Evolutionary conservation across 83 land plant genomes (phyloP).

Genomic region (Picea engelmannii): DNA sequence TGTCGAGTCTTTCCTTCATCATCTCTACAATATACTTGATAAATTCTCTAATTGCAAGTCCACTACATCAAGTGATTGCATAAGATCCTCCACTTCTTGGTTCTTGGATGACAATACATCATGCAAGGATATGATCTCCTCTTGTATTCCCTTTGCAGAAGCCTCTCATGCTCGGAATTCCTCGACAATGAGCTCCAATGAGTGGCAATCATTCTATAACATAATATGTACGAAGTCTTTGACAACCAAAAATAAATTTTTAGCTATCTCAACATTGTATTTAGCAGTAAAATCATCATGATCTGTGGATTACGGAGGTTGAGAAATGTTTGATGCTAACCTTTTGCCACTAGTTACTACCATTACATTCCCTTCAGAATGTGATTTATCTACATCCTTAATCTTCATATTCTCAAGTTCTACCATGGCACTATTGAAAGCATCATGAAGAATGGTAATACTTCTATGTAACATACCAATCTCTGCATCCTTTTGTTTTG

Average conservation of each 20-base stretch:
- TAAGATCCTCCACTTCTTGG: too few species aligned
- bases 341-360: not conserved
- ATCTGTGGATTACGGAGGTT: not conserved
- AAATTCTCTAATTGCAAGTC: too few species aligned
- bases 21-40: too few species aligned
- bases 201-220: not conserved
- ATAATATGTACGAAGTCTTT: too few species aligned
- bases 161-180: constrained; percentile 1
- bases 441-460: not conserved
- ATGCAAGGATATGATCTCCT: too few species aligned
- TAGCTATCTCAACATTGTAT: constrained; percentile 13
- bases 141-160: too few species aligned
- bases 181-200: constrained; percentile 29
- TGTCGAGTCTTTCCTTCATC: too few species aligned
- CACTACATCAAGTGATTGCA: too few species aligned
- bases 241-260: not conserved
- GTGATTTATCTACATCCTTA: constrained; percentile 10
- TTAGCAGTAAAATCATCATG: not conserved
- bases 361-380: constrained; percentile 13
- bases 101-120: too few species aligned
- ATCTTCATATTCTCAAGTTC: constrained; percentile 38
- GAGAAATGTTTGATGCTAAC: not conserved
- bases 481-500: constrained; percentile 31
- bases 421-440: constrained; percentile 13
- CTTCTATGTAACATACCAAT: not conserved